phyloP scores from a whole-genome alignment of 345 rosid species.

The Gossypium rotundifolium region DNA sequence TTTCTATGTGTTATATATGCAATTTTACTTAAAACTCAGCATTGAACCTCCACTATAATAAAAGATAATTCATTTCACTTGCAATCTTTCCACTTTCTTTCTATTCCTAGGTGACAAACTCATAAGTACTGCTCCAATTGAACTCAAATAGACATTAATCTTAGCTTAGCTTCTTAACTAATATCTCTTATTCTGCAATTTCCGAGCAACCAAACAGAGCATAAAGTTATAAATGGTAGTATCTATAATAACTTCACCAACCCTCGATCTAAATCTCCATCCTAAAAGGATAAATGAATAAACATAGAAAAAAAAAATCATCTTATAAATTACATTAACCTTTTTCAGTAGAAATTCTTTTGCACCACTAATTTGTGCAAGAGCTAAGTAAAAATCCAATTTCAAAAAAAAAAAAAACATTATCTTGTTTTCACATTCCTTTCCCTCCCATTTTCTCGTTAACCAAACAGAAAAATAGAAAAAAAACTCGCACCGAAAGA shows the following conservation, averaged over 20 bases:
- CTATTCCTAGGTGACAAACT: neutral
- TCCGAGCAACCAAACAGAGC: neutral
- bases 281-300: neutral
- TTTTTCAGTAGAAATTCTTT: neutral
- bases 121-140: neutral
- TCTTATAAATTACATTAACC: neutral
- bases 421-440: neutral
- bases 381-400: neutral
- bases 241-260: neutral
- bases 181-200: neutral
- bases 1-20: neutral
- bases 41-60: neutral
- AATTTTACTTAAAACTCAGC: too few relatives aligned
- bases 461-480: conserved; percentile 1
- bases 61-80: neutral
- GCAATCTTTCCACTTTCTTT: neutral
- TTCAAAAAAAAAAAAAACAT: neutral
- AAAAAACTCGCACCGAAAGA: conserved; percentile 16
- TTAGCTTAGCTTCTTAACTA: neutral
- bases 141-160: neutral
- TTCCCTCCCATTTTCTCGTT: neutral
- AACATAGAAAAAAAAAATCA: neutral
- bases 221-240: neutral
- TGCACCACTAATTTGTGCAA: neutral
- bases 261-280: neutral